Base-by-base conservation (phyloP, 2,329 filamentous ascomycete genomes). In the Neurospora sp. region DNA sequence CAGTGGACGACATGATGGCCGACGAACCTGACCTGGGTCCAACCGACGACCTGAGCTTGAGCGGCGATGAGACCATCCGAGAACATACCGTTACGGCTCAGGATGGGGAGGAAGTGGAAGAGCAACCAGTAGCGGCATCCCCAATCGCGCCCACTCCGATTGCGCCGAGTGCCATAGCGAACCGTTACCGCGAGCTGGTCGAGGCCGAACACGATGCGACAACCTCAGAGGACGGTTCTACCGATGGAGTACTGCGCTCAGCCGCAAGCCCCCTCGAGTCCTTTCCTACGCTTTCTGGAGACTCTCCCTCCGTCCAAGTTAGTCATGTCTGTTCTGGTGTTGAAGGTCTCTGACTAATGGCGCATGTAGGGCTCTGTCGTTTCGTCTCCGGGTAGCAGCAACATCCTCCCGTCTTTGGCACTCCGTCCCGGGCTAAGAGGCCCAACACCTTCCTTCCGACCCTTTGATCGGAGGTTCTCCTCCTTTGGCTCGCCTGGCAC, bases 391-490 rank as follows among this genome's bases (percentile, higher is more conserved):
- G 87, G 89, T 43, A 93, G 93, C 79, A 93, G 93, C 80, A 93
- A 91, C 76, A 82, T 91, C 43, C 85, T 93, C 38, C 89, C 90
- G 4, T 90, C 90, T 42, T 84, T 90, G 71, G 89, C 88, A 74
- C 90, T 90, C 17, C 86, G 91, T 70, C 85, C 88, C 23, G 85
- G 88, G 72, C 80, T 91, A 46, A 82, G 81, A 73, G 93, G 91
- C 75, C 90, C 93, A 15, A 92, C 91, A 17, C 92, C 92, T 23
- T 93, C 93, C 17, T 91, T 97, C 76, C 89, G 95, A 77, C 95
- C 96, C 4, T 99, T 99, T 79, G 96, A 99, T 78, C 89, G 93
- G 73, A 90, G 96, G 70, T 99, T 99, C 80, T 93, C 96, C 78
- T 95, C 95, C 17, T 90, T 94, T 73, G 84, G 85, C 71, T 89